Conservation (phyloP, 2,329 filamentous ascomycete genomes). For the Purpureocillium lavendulum region DNA sequence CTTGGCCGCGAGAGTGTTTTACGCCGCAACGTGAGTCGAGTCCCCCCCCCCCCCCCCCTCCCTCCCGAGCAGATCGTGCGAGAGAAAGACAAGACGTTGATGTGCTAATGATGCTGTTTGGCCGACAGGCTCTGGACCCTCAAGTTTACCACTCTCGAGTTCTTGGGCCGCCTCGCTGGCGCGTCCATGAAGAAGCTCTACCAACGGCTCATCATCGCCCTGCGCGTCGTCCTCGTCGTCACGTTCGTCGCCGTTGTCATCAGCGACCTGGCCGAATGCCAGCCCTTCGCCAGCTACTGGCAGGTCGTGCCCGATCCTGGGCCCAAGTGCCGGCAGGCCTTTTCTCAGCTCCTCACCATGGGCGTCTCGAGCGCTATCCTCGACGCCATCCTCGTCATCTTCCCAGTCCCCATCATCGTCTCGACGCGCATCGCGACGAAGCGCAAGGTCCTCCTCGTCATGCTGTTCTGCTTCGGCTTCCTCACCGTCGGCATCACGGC, state of each 20-base stretch:
- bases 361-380: slow-evolving; percentile 75
- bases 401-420: slow-evolving; percentile 82
- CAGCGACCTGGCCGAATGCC: slow-evolving; percentile 74
- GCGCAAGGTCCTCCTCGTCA: slow-evolving; percentile 67
- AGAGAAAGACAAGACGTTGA: background rate
- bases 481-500: slow-evolving; percentile 68
- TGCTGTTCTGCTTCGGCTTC: slow-evolving; percentile 72
- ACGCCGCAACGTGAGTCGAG: slow-evolving; percentile 67
- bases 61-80: slow-evolving; percentile 1
- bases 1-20: slow-evolving; percentile 70
- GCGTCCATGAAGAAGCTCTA: slow-evolving; percentile 71
- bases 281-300: slow-evolving; percentile 63
- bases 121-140: slow-evolving; percentile 80
- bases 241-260: slow-evolving; percentile 75
- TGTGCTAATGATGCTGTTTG: slow-evolving; percentile 6
- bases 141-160: slow-evolving; percentile 83
- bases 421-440: slow-evolving; percentile 64
- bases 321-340: slow-evolving; percentile 71
- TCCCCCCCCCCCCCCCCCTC: background rate
- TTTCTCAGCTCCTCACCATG: slow-evolving; percentile 78
- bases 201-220: slow-evolving; percentile 56
- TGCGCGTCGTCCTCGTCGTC: slow-evolving; percentile 61
- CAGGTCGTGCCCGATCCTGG: slow-evolving; percentile 75
- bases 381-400: slow-evolving; percentile 73
- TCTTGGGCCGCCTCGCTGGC: slow-evolving; percentile 74